These are phyloP conservation scores for Berberis vulgaris DNA, from an alignment of 164 flowering plant species.

Conservation along the genomic window DNA sequence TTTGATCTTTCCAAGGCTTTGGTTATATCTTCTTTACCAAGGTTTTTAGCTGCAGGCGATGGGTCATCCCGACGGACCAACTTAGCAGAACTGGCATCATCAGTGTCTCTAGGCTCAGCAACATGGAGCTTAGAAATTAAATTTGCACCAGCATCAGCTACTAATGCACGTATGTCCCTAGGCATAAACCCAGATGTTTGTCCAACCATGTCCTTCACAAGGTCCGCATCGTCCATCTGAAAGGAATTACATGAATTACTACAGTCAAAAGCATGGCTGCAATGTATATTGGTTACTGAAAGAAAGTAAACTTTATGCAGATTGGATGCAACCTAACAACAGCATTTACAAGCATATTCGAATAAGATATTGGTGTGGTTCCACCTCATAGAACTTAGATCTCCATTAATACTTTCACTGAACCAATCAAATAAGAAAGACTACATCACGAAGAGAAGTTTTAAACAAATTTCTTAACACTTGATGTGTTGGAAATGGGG, in stretches of 20 bases:
- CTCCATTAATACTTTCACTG: too few species aligned
- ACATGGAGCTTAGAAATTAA: conserved; percentile 23
- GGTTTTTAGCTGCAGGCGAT: conserved; percentile 1
- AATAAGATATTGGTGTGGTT: too few species aligned
- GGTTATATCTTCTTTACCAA: too few species aligned
- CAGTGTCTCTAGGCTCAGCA: conserved; percentile 14
- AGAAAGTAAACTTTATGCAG: too few species aligned
- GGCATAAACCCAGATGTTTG: conserved; percentile 93
- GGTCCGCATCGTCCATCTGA: conserved; percentile 46
- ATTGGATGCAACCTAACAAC: too few species aligned
- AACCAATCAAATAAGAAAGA: too few species aligned
- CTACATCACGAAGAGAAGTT: too few species aligned
- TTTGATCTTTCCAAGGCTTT: conserved; percentile 47
- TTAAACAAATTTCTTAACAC: too few species aligned
- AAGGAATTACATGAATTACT: conserved; percentile 14
- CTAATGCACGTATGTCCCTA: conserved; percentile 62
- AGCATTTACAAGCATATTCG: too few species aligned
- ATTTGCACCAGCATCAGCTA: conserved; percentile 85
- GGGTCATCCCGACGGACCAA: conserved; percentile 11
- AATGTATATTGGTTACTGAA: too few species aligned
- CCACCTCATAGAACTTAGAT: too few species aligned
- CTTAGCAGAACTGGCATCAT: conserved; percentile 7
- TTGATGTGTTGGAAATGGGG: too few species aligned
- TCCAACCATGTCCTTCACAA: conserved; percentile 59
- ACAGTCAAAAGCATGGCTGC: conserved; percentile 8